Percentiles rank a stretch among this genome's conserved stretches.
Evolutionary conservation across 345 rosid genomes (phyloP).

Genomic region (Aegle marmelos): DNA sequence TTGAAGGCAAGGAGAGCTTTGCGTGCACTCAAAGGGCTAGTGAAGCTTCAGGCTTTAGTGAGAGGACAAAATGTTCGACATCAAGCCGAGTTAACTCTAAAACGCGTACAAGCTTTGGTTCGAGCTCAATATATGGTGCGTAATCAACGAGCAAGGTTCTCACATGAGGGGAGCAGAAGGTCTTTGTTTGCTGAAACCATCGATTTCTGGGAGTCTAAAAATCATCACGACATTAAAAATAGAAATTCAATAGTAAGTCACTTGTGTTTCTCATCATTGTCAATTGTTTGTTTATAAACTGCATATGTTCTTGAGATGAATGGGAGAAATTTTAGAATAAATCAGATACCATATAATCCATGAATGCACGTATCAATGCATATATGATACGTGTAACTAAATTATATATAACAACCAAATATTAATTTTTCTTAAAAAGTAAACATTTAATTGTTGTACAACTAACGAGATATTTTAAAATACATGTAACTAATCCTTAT

Average conservation of each 20-base stretch:
- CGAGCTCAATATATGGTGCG: conserved; percentile 72
- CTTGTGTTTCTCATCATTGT: neutral
- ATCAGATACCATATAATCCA: too few relatives aligned
- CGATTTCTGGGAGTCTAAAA: conserved; percentile 49
- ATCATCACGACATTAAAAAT: conserved; percentile 63
- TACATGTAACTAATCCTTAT: neutral
- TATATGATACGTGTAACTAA: too few relatives aligned
- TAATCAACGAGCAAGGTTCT: conserved; percentile 50
- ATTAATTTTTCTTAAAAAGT: too few relatives aligned
- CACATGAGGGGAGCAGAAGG: conserved; percentile 42
- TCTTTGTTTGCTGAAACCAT: conserved; percentile 50
- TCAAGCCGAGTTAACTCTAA: conserved; percentile 69
- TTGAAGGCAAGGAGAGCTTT: conserved; percentile 82
- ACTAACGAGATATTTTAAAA: too few relatives aligned
- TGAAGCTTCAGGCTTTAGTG: conserved; percentile 89
- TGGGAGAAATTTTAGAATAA: too few relatives aligned
- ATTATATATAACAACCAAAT: rapidly evolving
- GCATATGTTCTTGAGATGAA: too few relatives aligned
- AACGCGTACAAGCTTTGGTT: conserved; percentile 78
- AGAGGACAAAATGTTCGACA: conserved; percentile 85
- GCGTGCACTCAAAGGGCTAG: conserved; percentile 79
- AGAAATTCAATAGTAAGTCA: conserved; percentile 46
- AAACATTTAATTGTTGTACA: too few relatives aligned
- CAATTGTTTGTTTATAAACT: neutral
- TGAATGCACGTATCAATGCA: too few relatives aligned